Evolutionary conservation across 2,329 filamentous ascomycete genomes (phyloP).

Genomic region (Aspergillus niger): DNA sequence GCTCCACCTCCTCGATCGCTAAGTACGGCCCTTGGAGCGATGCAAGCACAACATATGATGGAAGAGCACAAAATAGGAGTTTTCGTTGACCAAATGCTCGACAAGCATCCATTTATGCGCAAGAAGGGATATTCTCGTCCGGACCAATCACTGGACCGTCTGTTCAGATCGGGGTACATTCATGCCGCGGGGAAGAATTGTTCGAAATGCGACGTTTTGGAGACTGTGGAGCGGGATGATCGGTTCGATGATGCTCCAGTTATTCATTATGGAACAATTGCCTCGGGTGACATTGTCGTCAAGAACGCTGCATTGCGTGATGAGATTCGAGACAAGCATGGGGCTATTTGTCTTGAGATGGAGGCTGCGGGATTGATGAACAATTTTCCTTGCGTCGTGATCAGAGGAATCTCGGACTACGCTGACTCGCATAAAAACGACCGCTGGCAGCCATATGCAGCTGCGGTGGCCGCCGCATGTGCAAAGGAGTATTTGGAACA

Average conservation of each 20-base stretch:
- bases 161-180: not conserved
- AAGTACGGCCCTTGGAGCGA: not conserved
- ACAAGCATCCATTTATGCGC: not conserved
- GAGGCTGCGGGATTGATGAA: conserved; percentile 4
- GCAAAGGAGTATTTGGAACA: conserved; percentile 13
- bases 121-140: not conserved
- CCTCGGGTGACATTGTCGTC: not conserved
- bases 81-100: not conserved
- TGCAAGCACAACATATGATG: not conserved
- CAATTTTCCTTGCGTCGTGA: conserved; percentile 1
- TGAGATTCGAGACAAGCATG: not conserved
- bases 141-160: not conserved
- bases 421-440: conserved; percentile 13
- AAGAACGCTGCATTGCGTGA: conserved; percentile 1
- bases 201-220: not conserved
- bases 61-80: not conserved
- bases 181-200: not conserved
- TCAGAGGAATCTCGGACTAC: conserved; percentile 15
- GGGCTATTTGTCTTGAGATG: conserved; percentile 5
- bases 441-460: conserved; percentile 11
- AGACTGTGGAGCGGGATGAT: not conserved
- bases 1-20: not conserved
- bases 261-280: conserved; percentile 11
- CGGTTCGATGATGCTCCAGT: not conserved
- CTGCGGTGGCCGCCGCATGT: conserved; percentile 6